phyloP scores from a whole-genome alignment of 805 yeast species.

The Monosporozyma solicola region DNA sequence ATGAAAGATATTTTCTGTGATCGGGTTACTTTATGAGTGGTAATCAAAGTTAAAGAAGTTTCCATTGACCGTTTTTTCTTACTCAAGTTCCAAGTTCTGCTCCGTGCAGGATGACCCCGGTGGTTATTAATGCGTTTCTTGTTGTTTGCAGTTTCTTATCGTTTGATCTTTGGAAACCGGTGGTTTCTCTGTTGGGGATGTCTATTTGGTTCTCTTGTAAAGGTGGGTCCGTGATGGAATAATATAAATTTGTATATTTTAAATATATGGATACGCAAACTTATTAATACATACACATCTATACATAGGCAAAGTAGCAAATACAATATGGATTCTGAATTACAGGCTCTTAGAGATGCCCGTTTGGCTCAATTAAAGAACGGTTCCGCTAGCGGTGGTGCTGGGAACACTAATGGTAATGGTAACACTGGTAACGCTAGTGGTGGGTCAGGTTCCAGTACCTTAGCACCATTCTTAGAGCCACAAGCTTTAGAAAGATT shows the following conservation, averaged over 20 bases:
- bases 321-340: conserved; percentile 70
- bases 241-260: background rate
- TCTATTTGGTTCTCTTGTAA: background rate
- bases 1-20: background rate
- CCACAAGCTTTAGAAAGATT: conserved; percentile 82
- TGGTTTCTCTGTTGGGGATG: background rate
- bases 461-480: conserved; percentile 49
- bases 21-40: background rate
- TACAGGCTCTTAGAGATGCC: conserved; percentile 89
- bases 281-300: background rate
- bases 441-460: conserved; percentile 33
- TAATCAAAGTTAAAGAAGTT: background rate
- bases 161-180: background rate
- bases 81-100: background rate
- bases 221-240: background rate
- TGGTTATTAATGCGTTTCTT: background rate
- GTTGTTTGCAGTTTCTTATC: background rate
- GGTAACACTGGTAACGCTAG: background rate
- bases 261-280: background rate
- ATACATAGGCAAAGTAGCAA: background rate
- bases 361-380: conserved; percentile 75
- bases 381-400: conserved; percentile 8
- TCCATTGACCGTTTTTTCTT: background rate
- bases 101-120: background rate
- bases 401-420: conserved; percentile 1